Evolutionary conservation across 192 early-diverging fungal genomes (phyloP).

Genomic region (Coemansia sp.): DNA sequence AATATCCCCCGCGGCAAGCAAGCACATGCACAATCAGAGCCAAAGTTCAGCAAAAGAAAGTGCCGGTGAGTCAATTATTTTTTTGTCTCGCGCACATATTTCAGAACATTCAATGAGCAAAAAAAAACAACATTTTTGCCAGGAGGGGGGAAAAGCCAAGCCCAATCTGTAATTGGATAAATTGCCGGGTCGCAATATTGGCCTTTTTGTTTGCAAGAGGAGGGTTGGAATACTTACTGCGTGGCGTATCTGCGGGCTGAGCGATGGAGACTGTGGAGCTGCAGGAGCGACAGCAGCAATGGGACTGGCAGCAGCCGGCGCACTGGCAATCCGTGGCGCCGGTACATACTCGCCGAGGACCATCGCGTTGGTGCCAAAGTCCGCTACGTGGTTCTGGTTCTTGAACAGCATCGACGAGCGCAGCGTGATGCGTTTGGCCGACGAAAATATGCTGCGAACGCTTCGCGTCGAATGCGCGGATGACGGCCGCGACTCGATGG

Average conservation of each 20-base stretch:
- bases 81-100: not conserved
- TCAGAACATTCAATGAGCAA: not conserved
- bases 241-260: slow-evolving; percentile 14
- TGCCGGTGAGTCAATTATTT: too few species aligned
- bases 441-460: slow-evolving; percentile 35
- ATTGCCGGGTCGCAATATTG: not conserved
- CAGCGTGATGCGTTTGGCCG: slow-evolving; percentile 37
- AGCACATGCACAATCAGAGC: too few species aligned
- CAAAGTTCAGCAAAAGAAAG: too few species aligned
- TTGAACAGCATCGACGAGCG: slow-evolving; percentile 33
- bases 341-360: slow-evolving; percentile 3
- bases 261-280: slow-evolving; percentile 2
- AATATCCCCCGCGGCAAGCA: too few species aligned
- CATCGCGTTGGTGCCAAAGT: slow-evolving; percentile 8
- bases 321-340: not conserved
- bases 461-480: slow-evolving; percentile 36
- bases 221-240: slow-evolving; percentile 23
- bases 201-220: too few species aligned
- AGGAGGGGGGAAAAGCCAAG: too few species aligned
- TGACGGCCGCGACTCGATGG: slow-evolving; percentile 22
- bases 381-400: slow-evolving; percentile 12
- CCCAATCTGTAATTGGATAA: not conserved
- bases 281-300: not conserved
- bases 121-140: too few species aligned
- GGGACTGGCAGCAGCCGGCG: not conserved